phyloP scores from a whole-genome alignment of 2,329 filamentous ascomycete genomes.

The Magnaporthiopsis incrustans region DNA sequence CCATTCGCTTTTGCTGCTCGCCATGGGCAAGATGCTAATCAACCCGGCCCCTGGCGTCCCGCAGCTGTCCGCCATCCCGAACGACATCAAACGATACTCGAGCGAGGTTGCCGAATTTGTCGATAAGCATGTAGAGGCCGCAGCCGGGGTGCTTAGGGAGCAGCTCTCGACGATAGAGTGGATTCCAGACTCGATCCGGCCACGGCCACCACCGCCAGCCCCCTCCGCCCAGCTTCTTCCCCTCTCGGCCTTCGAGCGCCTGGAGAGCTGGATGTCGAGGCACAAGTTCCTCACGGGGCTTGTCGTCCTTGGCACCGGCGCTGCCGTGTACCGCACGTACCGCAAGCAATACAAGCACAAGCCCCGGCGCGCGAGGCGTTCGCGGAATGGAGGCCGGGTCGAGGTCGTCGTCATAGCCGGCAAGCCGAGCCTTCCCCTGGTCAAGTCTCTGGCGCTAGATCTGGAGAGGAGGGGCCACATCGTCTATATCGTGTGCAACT shows the following conservation, averaged over 20 bases:
- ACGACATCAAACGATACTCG: slow-evolving; percentile 64
- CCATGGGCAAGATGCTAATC: neutral
- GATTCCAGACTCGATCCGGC: slow-evolving; percentile 62
- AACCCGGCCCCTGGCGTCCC: neutral
- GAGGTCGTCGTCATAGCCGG: slow-evolving; percentile 87
- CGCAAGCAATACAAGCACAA: slow-evolving; percentile 40
- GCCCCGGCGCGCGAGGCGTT: slow-evolving; percentile 66
- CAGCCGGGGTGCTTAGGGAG: slow-evolving; percentile 64
- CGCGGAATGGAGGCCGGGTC: slow-evolving; percentile 72
- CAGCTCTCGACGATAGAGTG: slow-evolving; percentile 59
- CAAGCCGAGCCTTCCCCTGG: slow-evolving; percentile 77
- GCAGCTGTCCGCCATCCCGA: slow-evolving; percentile 44
- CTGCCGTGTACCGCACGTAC: slow-evolving; percentile 47
- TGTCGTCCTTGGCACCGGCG: slow-evolving; percentile 62
- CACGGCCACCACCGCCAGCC: slow-evolving; percentile 43
- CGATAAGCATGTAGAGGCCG: slow-evolving; percentile 71
- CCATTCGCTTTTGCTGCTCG: neutral
- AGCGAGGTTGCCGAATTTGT: slow-evolving; percentile 69
- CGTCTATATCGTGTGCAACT: slow-evolving; percentile 82
- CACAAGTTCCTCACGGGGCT: slow-evolving; percentile 69
- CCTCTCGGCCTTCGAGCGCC: slow-evolving; percentile 36
- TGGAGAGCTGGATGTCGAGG: slow-evolving; percentile 62
- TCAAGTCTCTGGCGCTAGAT: slow-evolving; percentile 74
- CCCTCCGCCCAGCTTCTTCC: slow-evolving; percentile 21
- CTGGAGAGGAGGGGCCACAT: slow-evolving; percentile 88